Evolutionary conservation across 441 rosid species (phyloP).

Genomic region (Eutrema salsugineum): DNA sequence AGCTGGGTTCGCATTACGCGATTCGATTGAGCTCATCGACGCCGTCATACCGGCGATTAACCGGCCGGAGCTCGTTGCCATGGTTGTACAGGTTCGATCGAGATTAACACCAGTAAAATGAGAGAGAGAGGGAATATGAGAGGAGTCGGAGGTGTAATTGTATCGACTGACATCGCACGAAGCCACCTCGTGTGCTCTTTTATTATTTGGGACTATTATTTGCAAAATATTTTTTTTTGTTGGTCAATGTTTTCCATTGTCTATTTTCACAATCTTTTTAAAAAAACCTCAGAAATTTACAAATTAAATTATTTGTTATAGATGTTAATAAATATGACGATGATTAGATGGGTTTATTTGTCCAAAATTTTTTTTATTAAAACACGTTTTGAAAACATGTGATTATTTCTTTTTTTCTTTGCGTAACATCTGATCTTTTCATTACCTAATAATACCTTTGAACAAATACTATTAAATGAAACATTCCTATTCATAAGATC

Average conservation of each 20-base stretch:
- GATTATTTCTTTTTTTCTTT: too few relatives aligned
- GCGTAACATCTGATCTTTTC: too few relatives aligned
- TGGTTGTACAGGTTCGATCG: conserved; percentile 13
- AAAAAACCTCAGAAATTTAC: neutral
- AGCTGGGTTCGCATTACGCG: conserved; percentile 21
- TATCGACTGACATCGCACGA: neutral
- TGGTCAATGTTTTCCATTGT: too few relatives aligned
- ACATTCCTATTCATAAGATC: too few relatives aligned
- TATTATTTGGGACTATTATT: neutral
- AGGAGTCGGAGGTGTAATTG: neutral
- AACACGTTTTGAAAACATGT: too few relatives aligned
- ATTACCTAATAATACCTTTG: too few relatives aligned
- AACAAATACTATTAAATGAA: too few relatives aligned
- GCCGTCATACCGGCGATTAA: conserved; percentile 32
- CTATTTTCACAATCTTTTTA: neutral
- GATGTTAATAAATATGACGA: neutral
- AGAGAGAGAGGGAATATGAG: neutral
- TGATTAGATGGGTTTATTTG: neutral
- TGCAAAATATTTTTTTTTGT: neutral
- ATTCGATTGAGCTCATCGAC: conserved; percentile 12
- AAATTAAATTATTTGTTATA: neutral
- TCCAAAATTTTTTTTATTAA: neutral
- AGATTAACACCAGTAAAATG: neutral
- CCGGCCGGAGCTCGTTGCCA: conserved; percentile 57
- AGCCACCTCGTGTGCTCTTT: neutral